Conservation (phyloP, 2,329 filamentous ascomycete genomes). For the Cercospora zeina region DNA sequence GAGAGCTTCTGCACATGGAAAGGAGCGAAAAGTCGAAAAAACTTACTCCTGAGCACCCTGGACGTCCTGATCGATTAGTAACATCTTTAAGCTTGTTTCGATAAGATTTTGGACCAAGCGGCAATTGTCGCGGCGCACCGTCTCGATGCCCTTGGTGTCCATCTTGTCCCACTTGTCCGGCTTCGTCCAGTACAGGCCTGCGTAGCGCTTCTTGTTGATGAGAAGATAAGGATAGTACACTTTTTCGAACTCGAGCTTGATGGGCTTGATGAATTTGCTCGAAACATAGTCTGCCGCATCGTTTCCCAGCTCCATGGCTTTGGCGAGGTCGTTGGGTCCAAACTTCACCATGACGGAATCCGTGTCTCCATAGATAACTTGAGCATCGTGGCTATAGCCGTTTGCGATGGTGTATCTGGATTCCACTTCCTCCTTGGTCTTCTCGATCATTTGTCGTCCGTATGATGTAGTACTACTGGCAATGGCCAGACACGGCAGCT, state of each 20-base stretch:
- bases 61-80: conserved; percentile 89
- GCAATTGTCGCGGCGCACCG: conserved; percentile 94
- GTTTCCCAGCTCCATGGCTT: conserved; percentile 92
- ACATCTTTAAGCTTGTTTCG: conserved; percentile 92
- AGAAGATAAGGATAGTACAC: conserved; percentile 97
- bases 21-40: not conserved
- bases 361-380: conserved; percentile 98
- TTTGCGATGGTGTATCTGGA: conserved; percentile 86
- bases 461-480: conserved; percentile 97
- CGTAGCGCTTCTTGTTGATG: conserved; percentile 99
- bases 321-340: conserved; percentile 78
- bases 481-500: conserved; percentile 90
- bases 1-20: not conserved
- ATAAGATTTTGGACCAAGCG: conserved; percentile 94
- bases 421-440: conserved; percentile 95
- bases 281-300: conserved; percentile 89
- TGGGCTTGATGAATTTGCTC: conserved; percentile 88
- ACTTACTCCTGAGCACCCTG: conserved; percentile 89
- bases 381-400: conserved; percentile 88
- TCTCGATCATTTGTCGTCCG: conserved; percentile 98
- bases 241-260: conserved; percentile 99
- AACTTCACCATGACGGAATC: conserved; percentile 99
- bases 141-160: conserved; percentile 99
- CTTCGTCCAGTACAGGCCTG: conserved; percentile 95
- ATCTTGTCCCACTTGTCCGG: conserved; percentile 97